Evolutionary conservation across 1,139 yeast species (phyloP).

Genomic region (Geotrichum siamense): DNA sequence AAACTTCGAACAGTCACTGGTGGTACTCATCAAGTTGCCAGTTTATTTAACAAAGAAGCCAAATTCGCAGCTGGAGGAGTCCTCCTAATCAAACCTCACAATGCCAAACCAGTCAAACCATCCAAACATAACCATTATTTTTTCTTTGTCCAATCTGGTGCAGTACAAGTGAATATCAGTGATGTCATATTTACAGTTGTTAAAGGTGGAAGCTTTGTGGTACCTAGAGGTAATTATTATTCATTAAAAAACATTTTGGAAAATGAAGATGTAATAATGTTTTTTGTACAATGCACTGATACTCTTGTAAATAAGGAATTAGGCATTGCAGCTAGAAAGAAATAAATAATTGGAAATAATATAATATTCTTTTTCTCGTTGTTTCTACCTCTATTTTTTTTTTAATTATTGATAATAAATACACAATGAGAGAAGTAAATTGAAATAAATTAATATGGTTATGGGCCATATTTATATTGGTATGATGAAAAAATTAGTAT

Average conservation of each 20-base stretch:
- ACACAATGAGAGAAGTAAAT: no score
- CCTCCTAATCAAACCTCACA: constrained; percentile 52
- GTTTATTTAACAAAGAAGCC: constrained; percentile 51
- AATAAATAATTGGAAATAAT: no score
- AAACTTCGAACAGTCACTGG: constrained; percentile 42
- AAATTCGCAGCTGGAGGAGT: constrained; percentile 73
- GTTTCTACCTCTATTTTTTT: no score
- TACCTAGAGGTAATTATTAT: constrained; percentile 72
- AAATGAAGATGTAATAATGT: constrained; percentile 50
- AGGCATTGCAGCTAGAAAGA: constrained; percentile 4
- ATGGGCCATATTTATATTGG: no score
- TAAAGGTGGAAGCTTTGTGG: constrained; percentile 71
- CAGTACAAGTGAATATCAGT: constrained; percentile 59
- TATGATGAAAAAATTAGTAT: no score
- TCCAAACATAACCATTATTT: constrained; percentile 64
- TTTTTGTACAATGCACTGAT: constrained; percentile 67
- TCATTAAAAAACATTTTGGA: constrained; percentile 52
- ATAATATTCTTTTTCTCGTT: no score
- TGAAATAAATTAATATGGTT: no score
- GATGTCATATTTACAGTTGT: constrained; percentile 54
- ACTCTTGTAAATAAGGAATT: constrained; percentile 23
- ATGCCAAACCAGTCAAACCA: constrained; percentile 53
- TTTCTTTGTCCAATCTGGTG: constrained; percentile 68
- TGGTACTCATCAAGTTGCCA: constrained; percentile 16
- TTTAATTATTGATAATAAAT: no score